A percentile compares a stretch with the other conserved stretches of the same genome.
These are phyloP conservation scores for Dendrobium chrysotoxum DNA, from an alignment of 106 monocot genomes.

Conservation along the genomic window DNA sequence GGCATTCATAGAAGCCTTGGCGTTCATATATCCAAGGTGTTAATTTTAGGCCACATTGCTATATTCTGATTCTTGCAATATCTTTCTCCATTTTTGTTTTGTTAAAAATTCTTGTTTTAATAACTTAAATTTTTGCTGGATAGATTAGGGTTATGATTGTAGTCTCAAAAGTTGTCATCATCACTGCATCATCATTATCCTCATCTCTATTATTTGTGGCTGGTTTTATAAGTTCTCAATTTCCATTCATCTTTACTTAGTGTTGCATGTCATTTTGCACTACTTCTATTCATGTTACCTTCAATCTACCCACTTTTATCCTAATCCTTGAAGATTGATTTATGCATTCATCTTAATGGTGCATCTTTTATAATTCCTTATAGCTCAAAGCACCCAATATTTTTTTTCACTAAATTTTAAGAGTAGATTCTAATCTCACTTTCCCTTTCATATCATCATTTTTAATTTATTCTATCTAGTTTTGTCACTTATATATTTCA, in stretches of 20 bases:
- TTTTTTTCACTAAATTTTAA: too few species aligned
- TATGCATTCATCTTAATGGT: too few species aligned
- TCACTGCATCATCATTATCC: background rate
- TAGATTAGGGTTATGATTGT: background rate
- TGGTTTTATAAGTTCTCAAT: background rate
- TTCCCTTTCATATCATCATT: too few species aligned
- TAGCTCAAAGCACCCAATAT: too few species aligned
- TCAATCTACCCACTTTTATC: too few species aligned
- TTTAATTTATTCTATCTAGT: too few species aligned
- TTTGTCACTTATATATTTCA: too few species aligned
- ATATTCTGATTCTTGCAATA: background rate
- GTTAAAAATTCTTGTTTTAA: background rate
- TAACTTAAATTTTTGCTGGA: background rate
- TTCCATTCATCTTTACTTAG: too few species aligned
- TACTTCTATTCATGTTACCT: background rate
- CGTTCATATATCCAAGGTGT: slow-evolving; percentile 83
- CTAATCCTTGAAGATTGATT: too few species aligned
- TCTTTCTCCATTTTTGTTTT: background rate
- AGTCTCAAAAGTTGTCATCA: background rate
- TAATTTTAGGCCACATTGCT: background rate
- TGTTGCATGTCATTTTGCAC: background rate
- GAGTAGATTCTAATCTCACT: too few species aligned
- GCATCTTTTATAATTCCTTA: too few species aligned
- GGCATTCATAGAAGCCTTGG: slow-evolving; percentile 96
- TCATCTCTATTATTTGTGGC: background rate